Conservation (phyloP, 441 rosid species). For the Mallotus repandus region DNA sequence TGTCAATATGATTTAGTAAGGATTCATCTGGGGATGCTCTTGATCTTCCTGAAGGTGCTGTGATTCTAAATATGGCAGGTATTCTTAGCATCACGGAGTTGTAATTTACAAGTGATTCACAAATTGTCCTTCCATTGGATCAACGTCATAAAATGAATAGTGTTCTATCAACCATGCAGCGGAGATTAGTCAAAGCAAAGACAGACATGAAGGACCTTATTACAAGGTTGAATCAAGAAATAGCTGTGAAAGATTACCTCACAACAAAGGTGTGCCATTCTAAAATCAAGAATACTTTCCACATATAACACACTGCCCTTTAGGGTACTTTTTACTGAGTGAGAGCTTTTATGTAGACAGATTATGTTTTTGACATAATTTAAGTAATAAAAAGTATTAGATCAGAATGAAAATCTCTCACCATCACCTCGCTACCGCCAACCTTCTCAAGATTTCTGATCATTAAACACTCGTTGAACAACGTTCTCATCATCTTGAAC, state of each 20-base stretch:
- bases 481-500: no score
- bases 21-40: constrained; percentile 49
- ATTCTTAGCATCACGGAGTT: constrained; percentile 35
- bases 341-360: neutral
- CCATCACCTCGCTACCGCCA: no score
- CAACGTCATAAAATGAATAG: constrained; percentile 80
- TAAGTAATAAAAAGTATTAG: no score
- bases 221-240: constrained; percentile 90
- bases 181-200: constrained; percentile 75
- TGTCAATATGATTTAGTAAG: constrained; percentile 52
- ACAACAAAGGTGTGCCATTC: constrained; percentile 65
- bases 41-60: constrained; percentile 50
- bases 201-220: constrained; percentile 99
- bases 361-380: no score
- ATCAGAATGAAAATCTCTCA: no score
- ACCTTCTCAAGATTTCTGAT: no score
- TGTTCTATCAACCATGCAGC: constrained; percentile 67
- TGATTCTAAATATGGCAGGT: constrained; percentile 39
- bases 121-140: constrained; percentile 71
- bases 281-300: constrained; percentile 10
- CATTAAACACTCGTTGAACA: no score
- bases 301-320: constrained; percentile 1
- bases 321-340: neutral
- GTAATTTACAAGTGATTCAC: constrained; percentile 50
- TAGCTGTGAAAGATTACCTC: constrained; percentile 84